Conservation (phyloP, 352 stramenopile species). For the Globisporangium cylindrosporum region DNA sequence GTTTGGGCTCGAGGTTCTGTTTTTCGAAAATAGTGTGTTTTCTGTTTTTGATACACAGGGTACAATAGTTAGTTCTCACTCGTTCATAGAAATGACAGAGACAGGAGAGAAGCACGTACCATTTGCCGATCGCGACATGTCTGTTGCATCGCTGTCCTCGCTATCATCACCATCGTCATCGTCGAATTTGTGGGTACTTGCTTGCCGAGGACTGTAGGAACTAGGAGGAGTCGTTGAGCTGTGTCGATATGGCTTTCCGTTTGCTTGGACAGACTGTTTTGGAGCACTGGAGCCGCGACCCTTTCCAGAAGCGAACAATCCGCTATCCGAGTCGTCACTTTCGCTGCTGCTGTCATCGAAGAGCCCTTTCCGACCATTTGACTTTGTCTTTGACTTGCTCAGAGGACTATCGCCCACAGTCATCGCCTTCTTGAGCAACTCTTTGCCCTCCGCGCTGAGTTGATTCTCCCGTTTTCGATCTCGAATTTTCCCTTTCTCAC, state of each 20-base stretch:
- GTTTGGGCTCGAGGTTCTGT: not conserved
- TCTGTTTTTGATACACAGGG: not conserved
- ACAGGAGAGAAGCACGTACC: conserved; percentile 2
- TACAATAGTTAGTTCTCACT: not conserved
- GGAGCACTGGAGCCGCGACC: conserved; percentile 11
- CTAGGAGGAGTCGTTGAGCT: conserved; percentile 19
- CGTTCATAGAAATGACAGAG: not conserved
- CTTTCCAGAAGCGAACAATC: conserved; percentile 44
- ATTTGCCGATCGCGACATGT: conserved; percentile 14
- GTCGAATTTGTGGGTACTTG: conserved; percentile 13
- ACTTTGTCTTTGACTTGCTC: conserved; percentile 24
- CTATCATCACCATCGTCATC: conserved; percentile 20
- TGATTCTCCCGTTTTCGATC: conserved; percentile 69
- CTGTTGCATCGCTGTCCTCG: conserved; percentile 14
- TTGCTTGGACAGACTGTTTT: conserved; percentile 13
- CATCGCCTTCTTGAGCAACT: conserved; percentile 71
- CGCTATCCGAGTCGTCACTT: conserved; percentile 41
- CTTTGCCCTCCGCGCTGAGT: conserved; percentile 73
- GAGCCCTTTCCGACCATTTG: conserved; percentile 52
- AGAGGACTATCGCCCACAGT: conserved; percentile 18
- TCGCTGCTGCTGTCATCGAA: conserved; percentile 80
- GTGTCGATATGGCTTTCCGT: conserved; percentile 12
- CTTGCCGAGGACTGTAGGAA: conserved; percentile 6
- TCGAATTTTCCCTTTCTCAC: conserved; percentile 24
- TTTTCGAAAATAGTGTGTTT: conserved; percentile 8